Base-by-base conservation (phyloP, 257 asterid genomes). In the Solanum boliviense region DNA sequence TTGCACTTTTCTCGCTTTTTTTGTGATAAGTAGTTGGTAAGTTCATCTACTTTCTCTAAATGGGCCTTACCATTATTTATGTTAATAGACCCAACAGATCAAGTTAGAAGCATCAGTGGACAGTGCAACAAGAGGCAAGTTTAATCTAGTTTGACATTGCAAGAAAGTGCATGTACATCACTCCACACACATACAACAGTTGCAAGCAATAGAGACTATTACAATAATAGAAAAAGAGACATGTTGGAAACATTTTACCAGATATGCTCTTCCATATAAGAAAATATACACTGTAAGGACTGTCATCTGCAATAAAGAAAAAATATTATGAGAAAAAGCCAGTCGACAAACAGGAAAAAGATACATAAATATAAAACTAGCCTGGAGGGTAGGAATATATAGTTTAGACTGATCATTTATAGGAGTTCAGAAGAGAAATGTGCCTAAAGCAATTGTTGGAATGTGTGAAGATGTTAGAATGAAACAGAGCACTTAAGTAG, bases 211-310 rank as follows among this genome's bases (percentile, higher is more conserved):
- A 25, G 52, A 79, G 82, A 13, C 88, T 8, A 15, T 4, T 39
- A 44, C 87, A 86, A 23, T 4, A 74, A 60, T 82, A 13, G 38
- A 88, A 85, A 72, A 31, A 73, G 48, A 86, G 10, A 87, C 67
- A 84, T 94, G 93, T 84, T 86, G 81, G 81, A 71, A 84, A 68
- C 27, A 87, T 75, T 39, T 92, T 97, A 97, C 99, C 96, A 97
- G 96, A 91, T 97, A 97, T 89, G 94, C 96, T 92, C 99, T 92
- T 91, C 99, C 99, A 74, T 97, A 97, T 88, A 97, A 93, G 90
- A 95, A 97, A 83, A 97, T 68, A 89, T 97, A 97, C 46, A 97
- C 95, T 1, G 98, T 96, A 86, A 97, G 99, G 90, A 97, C 99
- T 25, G 99, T 97, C 99, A 97, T 97, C 99, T 97, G 97, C 96